Base-by-base conservation (phyloP, 306 rosid genomes). In the Oemleria cerasiformis region DNA sequence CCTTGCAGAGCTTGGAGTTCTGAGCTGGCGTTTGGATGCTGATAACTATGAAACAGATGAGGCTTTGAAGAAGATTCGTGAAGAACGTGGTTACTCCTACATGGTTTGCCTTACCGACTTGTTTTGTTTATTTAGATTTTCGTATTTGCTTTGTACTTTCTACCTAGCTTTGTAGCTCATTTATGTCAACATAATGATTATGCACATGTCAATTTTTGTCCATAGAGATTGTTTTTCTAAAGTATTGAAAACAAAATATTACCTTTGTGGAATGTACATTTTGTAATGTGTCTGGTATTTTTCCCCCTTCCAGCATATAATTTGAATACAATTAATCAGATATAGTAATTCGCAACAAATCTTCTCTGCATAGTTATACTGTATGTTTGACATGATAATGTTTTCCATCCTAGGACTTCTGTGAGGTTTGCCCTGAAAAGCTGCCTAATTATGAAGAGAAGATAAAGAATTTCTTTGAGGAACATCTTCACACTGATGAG, bases 401-500 rank as follows among this genome's bases (percentile, higher is more conserved):
- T 77, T 63, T 59, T 77, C 42, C 73, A 25, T 40, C 65, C 75
- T 53, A 95, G 99, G 99, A 95, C 88, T 84, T 95, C 66, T 89
- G 92, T 82, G 99, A 95, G 79, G 85, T 95, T 78, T 86, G 85
- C 80, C 99, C 96, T 5, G 97, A 92, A 78, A 95, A 89, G 79
- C 81, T 95, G 71, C 97, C 97, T 66, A 95, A 95, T 69, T 95
- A 95, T 80, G 97, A 95, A 68, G 88, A 83, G 89, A 95, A 95
- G 90, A 88, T 95, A 75, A 95, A 89, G 70, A 86, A 7, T 75
- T 95, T 95, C 55, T 95, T 84, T 57, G 97, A 89, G 74, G 99
- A 95, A 74, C 99, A 95, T 72, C 93, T 95, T 75, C 97, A 95
- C 83, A 89, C 90, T 8, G 99, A 95, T 51, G 99, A 95, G 88